Evolutionary conservation across 345 rosid species (phyloP).

Genomic region (Populus alba): DNA sequence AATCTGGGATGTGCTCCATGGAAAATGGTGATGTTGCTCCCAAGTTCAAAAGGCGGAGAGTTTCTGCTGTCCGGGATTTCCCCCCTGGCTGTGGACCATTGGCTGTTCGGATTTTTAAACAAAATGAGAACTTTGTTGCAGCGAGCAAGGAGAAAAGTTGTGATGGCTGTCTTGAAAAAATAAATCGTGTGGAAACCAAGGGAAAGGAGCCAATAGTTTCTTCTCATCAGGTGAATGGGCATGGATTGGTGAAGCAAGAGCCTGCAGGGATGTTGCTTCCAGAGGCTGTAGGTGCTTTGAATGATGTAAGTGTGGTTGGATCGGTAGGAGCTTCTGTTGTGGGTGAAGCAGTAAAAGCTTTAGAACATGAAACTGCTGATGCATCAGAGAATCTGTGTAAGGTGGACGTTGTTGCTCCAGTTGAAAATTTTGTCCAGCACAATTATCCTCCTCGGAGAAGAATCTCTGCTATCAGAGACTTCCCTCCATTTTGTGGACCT

Average conservation of each 20-base stretch:
- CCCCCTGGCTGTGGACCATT: constrained; percentile 48
- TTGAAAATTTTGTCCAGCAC: constrained; percentile 6
- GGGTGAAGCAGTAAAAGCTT: constrained; percentile 6
- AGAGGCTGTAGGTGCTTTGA: background rate
- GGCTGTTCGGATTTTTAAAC: constrained; percentile 12
- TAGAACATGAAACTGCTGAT: constrained; percentile 8
- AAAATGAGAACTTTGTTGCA: constrained; percentile 6
- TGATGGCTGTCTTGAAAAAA: background rate
- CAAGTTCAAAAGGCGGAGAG: constrained; percentile 43
- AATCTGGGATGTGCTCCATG: constrained; percentile 18
- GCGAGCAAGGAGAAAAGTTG: constrained; percentile 2
- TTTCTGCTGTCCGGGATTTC: constrained; percentile 48
- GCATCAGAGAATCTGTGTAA: constrained; percentile 4
- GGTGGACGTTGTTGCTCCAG: constrained; percentile 13
- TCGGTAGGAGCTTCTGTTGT: constrained; percentile 1
- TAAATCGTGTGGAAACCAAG: constrained; percentile 5
- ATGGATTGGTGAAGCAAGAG: background rate
- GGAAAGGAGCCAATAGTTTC: constrained; percentile 5
- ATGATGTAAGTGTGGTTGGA: constrained; percentile 5
- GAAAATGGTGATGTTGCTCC: constrained; percentile 31
- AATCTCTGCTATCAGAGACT: constrained; percentile 47
- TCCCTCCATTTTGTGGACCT: constrained; percentile 50
- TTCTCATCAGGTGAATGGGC: background rate
- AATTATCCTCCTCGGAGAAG: constrained; percentile 49
- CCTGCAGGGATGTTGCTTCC: background rate